Evolutionary conservation across 495 filamentous ascomycete genomes (phyloP).

Genomic region (Talaromyces ruber): DNA sequence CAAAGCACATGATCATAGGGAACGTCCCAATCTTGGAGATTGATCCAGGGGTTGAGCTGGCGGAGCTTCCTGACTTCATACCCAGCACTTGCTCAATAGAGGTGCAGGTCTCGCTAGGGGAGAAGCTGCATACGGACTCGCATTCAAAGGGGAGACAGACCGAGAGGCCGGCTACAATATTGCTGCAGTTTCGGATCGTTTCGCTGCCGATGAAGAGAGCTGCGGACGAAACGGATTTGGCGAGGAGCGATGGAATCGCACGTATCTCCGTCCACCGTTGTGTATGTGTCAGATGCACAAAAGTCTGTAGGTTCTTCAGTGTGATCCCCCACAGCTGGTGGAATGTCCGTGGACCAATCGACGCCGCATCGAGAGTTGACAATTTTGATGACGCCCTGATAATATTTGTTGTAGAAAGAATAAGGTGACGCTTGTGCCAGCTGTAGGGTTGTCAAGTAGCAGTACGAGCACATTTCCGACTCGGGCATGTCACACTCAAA

Average conservation of each 20-base stretch:
- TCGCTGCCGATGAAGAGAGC: slow-evolving; percentile 12
- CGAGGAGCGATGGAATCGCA: slow-evolving; percentile 15
- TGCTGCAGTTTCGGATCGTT: slow-evolving; percentile 5
- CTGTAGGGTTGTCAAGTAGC: slow-evolving; percentile 8
- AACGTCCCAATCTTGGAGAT: slow-evolving; percentile 5
- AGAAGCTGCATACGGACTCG: slow-evolving; percentile 2
- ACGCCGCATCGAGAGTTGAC: background rate
- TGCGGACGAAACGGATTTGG: slow-evolving; percentile 14
- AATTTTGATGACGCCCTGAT: background rate
- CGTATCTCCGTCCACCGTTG: slow-evolving; percentile 13
- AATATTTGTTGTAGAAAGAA: slow-evolving; percentile 10
- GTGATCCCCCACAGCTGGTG: background rate
- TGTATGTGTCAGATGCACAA: slow-evolving; percentile 13
- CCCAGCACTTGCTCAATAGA: background rate
- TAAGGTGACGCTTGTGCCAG: slow-evolving; percentile 15
- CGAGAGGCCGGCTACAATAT: background rate
- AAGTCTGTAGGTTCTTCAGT: slow-evolving; percentile 9
- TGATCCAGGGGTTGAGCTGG: slow-evolving; percentile 12
- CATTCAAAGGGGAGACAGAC: slow-evolving; percentile 3
- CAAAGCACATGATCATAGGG: slow-evolving; percentile 6
- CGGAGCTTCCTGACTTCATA: background rate
- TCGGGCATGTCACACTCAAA: slow-evolving; percentile 9
- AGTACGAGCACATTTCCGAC: slow-evolving; percentile 13
- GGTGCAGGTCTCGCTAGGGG: slow-evolving; percentile 7
- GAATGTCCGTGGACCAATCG: background rate